Evolutionary conservation across 2,329 filamentous ascomycete genomes (phyloP).

Genomic region (Fusarium sp.): DNA sequence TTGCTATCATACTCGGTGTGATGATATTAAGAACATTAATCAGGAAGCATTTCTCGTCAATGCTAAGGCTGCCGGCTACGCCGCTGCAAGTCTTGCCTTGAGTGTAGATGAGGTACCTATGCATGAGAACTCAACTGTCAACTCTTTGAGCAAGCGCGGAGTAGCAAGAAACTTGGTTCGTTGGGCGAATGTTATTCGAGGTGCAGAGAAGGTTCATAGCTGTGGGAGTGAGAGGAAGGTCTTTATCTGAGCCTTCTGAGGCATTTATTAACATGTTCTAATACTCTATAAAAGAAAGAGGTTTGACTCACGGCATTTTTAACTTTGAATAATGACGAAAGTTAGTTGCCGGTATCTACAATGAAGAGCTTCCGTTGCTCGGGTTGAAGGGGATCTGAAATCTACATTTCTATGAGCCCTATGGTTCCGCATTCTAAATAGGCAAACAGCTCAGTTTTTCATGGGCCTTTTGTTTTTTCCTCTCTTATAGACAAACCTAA

Average conservation of each 20-base stretch:
- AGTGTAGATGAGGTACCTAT: constrained; percentile 44
- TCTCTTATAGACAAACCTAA: background rate
- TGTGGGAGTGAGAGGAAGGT: constrained; percentile 7
- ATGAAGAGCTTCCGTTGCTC: background rate
- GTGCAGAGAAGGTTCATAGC: constrained; percentile 18
- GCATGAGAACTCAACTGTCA: constrained; percentile 6
- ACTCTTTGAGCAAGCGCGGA: constrained; percentile 10
- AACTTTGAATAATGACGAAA: background rate
- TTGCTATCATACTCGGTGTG: constrained; percentile 52
- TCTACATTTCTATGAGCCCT: background rate
- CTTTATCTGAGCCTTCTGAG: background rate
- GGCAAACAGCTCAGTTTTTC: background rate
- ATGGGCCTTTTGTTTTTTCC: background rate
- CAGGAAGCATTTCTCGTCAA: constrained; percentile 49
- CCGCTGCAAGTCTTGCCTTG: constrained; percentile 54
- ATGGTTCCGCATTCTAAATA: background rate
- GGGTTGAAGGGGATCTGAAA: background rate
- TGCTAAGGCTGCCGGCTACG: constrained; percentile 58
- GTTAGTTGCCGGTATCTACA: too few relatives aligned
- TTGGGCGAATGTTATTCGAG: constrained; percentile 16
- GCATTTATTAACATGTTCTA: too few relatives aligned
- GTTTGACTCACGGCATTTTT: background rate
- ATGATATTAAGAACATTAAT: constrained; percentile 52
- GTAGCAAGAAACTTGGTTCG: constrained; percentile 7
- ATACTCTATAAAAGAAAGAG: background rate